phyloP scores from a whole-genome alignment of 345 rosid genomes.

The Combretum micranthum region DNA sequence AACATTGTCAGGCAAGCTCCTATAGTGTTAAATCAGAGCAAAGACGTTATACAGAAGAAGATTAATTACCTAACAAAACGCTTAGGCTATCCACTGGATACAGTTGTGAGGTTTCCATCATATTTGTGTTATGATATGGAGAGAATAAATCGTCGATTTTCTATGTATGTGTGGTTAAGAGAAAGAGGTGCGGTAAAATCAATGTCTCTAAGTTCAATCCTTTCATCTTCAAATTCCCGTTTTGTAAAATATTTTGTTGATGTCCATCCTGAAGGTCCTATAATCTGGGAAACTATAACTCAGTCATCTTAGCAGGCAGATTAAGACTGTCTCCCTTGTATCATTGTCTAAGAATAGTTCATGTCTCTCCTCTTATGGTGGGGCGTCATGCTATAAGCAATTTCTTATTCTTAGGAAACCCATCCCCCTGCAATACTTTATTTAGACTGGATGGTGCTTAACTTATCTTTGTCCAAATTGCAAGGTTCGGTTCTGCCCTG shows the following conservation, averaged over 20 bases:
- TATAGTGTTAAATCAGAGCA: constrained; percentile 59
- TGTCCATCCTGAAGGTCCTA: constrained; percentile 71
- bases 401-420: too few species aligned
- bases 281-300: constrained; percentile 63
- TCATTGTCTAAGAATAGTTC: background rate
- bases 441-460: too few species aligned
- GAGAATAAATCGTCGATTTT: constrained; percentile 48
- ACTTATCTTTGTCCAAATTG: too few species aligned
- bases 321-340: constrained; percentile 9
- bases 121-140: constrained; percentile 58
- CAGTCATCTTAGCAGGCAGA: constrained; percentile 18
- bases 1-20: constrained; percentile 61
- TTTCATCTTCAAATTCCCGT: constrained; percentile 64
- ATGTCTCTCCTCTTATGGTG: too few species aligned
- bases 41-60: constrained; percentile 61
- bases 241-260: constrained; percentile 62
- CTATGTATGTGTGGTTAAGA: constrained; percentile 52
- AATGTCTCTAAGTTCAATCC: constrained; percentile 52
- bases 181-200: constrained; percentile 45
- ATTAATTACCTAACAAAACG: constrained; percentile 41
- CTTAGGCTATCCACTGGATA: constrained; percentile 51
- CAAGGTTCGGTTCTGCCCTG: too few species aligned
- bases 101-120: constrained; percentile 52
- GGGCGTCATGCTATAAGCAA: too few species aligned
- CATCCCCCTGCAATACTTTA: too few species aligned